Conservation (phyloP, 2,329 filamentous ascomycete genomes). For the Arthrobotrys musiformis region DNA sequence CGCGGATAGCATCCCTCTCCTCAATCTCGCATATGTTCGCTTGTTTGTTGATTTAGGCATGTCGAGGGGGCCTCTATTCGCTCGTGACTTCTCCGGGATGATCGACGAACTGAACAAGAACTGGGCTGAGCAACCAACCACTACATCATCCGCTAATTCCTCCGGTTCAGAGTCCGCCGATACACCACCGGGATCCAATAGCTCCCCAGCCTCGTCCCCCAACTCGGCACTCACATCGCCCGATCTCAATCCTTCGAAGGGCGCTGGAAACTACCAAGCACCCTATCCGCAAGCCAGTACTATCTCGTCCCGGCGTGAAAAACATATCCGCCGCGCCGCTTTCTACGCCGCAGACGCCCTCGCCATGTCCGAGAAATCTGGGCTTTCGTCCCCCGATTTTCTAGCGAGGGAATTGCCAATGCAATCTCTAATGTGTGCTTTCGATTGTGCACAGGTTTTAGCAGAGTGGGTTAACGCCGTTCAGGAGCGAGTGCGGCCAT, state of each 20-base stretch:
- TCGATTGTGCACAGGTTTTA: conserved; percentile 92
- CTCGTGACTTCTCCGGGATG: conserved; percentile 91
- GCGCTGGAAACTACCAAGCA: conserved; percentile 50
- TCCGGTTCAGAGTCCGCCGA: conserved; percentile 61
- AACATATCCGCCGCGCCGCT: conserved; percentile 89
- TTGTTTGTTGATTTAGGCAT: conserved; percentile 92
- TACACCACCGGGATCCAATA: conserved; percentile 57
- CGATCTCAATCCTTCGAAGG: conserved; percentile 58
- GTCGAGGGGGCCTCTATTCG: conserved; percentile 93
- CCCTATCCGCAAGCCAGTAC: conserved; percentile 60
- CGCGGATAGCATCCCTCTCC: conserved; percentile 86
- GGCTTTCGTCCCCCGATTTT: conserved; percentile 81
- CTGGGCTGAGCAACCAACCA: conserved; percentile 75
- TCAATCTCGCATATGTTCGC: conserved; percentile 91
- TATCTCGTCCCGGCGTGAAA: conserved; percentile 78
- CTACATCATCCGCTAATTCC: conserved; percentile 66
- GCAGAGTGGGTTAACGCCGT: conserved; percentile 94
- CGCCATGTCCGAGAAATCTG: conserved; percentile 85
- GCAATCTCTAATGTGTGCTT: conserved; percentile 89
- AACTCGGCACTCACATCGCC: conserved; percentile 58
- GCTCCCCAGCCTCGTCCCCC: conserved; percentile 59
- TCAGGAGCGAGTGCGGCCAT: conserved; percentile 91
- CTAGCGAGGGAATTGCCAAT: conserved; percentile 85
- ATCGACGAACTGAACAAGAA: conserved; percentile 84
- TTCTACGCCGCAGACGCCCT: conserved; percentile 94